Conservation (phyloP, 148 eudicot genomes). For the Agrostemma githago region DNA sequence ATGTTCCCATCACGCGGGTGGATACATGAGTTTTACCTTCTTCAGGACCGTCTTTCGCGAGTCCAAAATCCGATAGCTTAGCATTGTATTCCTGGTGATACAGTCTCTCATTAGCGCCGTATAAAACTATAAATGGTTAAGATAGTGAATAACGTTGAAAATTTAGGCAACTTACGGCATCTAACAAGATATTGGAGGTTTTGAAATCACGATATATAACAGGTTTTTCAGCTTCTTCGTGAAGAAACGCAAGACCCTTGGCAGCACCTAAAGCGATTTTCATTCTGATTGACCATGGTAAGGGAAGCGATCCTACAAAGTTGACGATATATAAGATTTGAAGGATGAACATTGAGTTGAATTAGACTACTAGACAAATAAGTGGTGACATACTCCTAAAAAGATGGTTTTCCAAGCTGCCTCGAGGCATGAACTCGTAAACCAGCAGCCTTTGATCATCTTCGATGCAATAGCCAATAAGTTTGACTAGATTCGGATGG, state of each 20-base stretch:
- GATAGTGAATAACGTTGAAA: neutral
- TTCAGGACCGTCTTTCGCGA: slow-evolving; percentile 92
- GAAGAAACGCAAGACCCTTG: slow-evolving; percentile 87
- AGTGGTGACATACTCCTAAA: slow-evolving; percentile 52
- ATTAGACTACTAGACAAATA: neutral
- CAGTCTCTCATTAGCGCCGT: slow-evolving; percentile 23
- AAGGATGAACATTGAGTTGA: neutral
- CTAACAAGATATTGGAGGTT: slow-evolving; percentile 85
- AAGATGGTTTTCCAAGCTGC: slow-evolving; percentile 73
- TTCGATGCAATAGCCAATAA: slow-evolving; percentile 68
- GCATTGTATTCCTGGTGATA: slow-evolving; percentile 84
- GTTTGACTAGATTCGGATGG: slow-evolving; percentile 59
- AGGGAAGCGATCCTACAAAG: slow-evolving; percentile 72
- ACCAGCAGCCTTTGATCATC: slow-evolving; percentile 74
- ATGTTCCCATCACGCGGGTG: slow-evolving; percentile 94
- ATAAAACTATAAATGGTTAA: slow-evolving; percentile 9
- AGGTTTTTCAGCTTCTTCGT: slow-evolving; percentile 84
- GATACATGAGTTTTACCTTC: slow-evolving; percentile 94
- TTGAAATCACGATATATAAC: slow-evolving; percentile 95
- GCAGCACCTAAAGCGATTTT: slow-evolving; percentile 90
- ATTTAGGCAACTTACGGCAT: slow-evolving; percentile 58
- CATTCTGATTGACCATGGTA: slow-evolving; percentile 91
- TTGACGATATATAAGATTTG: neutral
- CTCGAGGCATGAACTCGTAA: slow-evolving; percentile 73
- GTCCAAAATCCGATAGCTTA: slow-evolving; percentile 90